Percentiles rank a stretch among this genome's conserved stretches.
phyloP scores from a whole-genome alignment of 2,329 filamentous ascomycete species.

The Cladosporium sp. region DNA sequence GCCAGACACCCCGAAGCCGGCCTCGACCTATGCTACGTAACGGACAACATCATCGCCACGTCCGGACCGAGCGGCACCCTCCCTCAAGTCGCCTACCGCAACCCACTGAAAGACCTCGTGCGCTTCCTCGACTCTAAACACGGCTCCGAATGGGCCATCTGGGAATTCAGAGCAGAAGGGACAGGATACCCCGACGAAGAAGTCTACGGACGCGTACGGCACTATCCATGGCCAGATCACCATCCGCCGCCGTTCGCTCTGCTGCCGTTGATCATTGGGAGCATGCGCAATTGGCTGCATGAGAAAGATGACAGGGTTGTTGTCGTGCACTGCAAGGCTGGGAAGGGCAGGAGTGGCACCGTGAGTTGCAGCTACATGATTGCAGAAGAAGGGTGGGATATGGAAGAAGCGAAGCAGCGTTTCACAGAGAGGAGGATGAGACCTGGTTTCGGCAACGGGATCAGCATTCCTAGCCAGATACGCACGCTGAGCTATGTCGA shows the following conservation, averaged over 20 bases:
- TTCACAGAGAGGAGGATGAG: slow-evolving; percentile 87
- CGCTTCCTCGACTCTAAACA: slow-evolving; percentile 85
- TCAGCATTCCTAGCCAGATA: slow-evolving; percentile 89
- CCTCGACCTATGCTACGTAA: slow-evolving; percentile 94
- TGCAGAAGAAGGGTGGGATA: slow-evolving; percentile 71
- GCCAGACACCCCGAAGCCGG: slow-evolving; percentile 80
- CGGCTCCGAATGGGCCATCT: slow-evolving; percentile 82
- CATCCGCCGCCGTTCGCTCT: slow-evolving; percentile 91
- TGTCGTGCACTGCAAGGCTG: slow-evolving; percentile 95
- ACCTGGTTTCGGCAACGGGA: slow-evolving; percentile 79
- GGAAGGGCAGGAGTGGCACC: slow-evolving; percentile 89
- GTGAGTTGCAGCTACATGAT: slow-evolving; percentile 87
- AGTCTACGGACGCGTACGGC: slow-evolving; percentile 78
- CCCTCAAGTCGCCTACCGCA: slow-evolving; percentile 88
- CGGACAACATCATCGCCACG: slow-evolving; percentile 69
- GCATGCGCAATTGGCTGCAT: slow-evolving; percentile 85
- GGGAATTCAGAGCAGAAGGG: slow-evolving; percentile 96
- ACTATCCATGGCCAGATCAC: slow-evolving; percentile 96
- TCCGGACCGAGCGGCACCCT: slow-evolving; percentile 88
- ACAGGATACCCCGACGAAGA: slow-evolving; percentile 91
- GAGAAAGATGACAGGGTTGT: slow-evolving; percentile 62
- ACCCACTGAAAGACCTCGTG: slow-evolving; percentile 82
- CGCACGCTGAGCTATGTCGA: slow-evolving; percentile 87
- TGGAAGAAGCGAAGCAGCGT: slow-evolving; percentile 58
- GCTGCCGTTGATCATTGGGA: slow-evolving; percentile 82